phyloP scores from a whole-genome alignment of 1,284 basidiomycete genomes.

The Megacollybia platyphylla region DNA sequence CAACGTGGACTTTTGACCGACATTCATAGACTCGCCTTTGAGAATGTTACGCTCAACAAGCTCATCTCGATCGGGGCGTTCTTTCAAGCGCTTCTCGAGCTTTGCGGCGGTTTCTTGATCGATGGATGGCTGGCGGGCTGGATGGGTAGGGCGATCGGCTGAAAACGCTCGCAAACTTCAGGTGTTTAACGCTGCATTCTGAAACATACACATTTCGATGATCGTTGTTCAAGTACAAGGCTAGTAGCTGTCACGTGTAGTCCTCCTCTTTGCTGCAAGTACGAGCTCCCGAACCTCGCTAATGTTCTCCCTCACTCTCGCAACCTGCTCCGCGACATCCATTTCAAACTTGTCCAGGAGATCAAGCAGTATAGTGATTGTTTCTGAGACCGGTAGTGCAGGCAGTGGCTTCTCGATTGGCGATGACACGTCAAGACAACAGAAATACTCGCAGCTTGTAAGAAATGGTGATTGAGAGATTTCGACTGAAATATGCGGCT shows the following conservation, averaged over 20 bases:
- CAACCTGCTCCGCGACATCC: constrained; percentile 23
- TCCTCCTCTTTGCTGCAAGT: constrained; percentile 12
- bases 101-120: constrained; percentile 27
- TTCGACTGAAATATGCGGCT: constrained; percentile 3
- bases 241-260: neutral
- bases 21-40: constrained; percentile 35
- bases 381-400: constrained; percentile 9
- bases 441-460: neutral
- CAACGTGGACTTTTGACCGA: neutral
- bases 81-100: constrained; percentile 46
- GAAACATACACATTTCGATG: constrained; percentile 1
- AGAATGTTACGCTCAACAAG: constrained; percentile 66
- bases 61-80: constrained; percentile 48
- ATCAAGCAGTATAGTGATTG: constrained; percentile 19
- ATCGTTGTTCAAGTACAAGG: neutral
- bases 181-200: neutral
- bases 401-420: neutral
- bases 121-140: constrained; percentile 13
- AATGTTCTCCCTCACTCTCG: constrained; percentile 23
- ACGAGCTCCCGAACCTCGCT: constrained; percentile 18
- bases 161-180: constrained; percentile 2
- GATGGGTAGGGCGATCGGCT: constrained; percentile 5
- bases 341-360: constrained; percentile 23
- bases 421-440: neutral
- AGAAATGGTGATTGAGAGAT: constrained; percentile 3